Base-by-base conservation (phyloP, 2,329 filamentous ascomycete genomes). In the Fonsecaea multimorphosa region DNA sequence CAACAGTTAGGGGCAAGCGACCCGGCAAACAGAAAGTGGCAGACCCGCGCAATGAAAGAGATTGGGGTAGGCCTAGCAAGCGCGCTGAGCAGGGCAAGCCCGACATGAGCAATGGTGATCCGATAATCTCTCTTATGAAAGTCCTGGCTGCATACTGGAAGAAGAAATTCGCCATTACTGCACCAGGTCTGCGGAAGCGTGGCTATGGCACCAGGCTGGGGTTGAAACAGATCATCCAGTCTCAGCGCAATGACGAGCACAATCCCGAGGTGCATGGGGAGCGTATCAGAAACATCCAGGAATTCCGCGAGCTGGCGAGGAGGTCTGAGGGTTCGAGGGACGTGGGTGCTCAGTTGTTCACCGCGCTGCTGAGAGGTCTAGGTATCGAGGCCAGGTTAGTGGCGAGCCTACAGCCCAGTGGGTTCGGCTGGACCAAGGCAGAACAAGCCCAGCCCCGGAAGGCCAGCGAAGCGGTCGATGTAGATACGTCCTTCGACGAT, bases 311-410 rank as follows among this genome's bases (percentile, higher is more conserved):
- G 24, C 81, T 84, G 56, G 94, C 94, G 1, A 86, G 86, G 68
- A 80, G 81, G 34, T 92, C 91, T 72, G 82, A 87, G 66, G 95
- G 95, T 0, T 97, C 93, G 66, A 86, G 93, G 68, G 95, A 98
- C 76, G 84, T 95, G 2, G 93, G 93, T 0, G 89, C 91, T 0
- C 93, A 98, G 74, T 83, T 99, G 0, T 98, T 98, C 70, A 96
- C 92, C 0, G 91, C 92, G 2, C 79, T 99, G 7, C 76, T 97
- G 24, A 85, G 95, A 69, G 92, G 89, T 0, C 75, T 98, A 11
- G 91, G 91, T 0, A 80, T 98, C 1, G 92, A 97, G 73, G 87
- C 92, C 11, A 86, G 94, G 32, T 85, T 98, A 82, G 87, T 98
- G 2, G 88, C 89, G 9, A 97, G 88, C 74, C 76, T 99, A 46